Conservation (phyloP, 352 stramenopile genomes). For the Globisporangium polare region DNA sequence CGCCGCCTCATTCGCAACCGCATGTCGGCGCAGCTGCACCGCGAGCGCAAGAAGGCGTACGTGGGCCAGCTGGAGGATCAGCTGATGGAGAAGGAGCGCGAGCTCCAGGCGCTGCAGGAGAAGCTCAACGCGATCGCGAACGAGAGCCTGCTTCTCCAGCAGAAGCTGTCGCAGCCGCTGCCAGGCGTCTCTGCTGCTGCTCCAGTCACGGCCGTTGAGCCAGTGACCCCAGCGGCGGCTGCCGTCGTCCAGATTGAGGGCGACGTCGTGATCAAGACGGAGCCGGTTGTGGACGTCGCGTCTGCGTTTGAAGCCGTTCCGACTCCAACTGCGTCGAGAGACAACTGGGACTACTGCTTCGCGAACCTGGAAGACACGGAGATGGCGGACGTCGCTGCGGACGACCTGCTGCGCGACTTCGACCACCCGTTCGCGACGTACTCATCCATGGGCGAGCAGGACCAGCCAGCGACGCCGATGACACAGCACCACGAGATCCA, state of each 20-base stretch:
- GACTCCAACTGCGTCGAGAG: constrained; percentile 13
- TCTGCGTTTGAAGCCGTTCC: constrained; percentile 25
- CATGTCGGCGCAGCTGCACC: constrained; percentile 86
- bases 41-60: constrained; percentile 87
- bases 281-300: constrained; percentile 26
- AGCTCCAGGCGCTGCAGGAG: constrained; percentile 71
- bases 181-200: not conserved
- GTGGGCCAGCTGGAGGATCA: constrained; percentile 84
- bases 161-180: constrained; percentile 24
- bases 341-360: constrained; percentile 58
- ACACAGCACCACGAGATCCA: constrained; percentile 68
- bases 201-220: not conserved
- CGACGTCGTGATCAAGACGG: constrained; percentile 56
- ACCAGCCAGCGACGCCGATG: constrained; percentile 15
- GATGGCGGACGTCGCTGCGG: constrained; percentile 47
- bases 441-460: constrained; percentile 14
- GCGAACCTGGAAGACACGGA: constrained; percentile 54
- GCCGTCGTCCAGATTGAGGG: constrained; percentile 13
- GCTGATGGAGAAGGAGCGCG: constrained; percentile 73
- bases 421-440: constrained; percentile 57
- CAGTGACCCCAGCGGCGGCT: not conserved
- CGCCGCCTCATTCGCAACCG: constrained; percentile 83
- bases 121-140: constrained; percentile 69
- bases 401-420: constrained; percentile 71
- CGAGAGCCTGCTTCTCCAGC: constrained; percentile 59